Conservation (phyloP, 768 basidiomycete species). For the Boletellus emodensis region DNA sequence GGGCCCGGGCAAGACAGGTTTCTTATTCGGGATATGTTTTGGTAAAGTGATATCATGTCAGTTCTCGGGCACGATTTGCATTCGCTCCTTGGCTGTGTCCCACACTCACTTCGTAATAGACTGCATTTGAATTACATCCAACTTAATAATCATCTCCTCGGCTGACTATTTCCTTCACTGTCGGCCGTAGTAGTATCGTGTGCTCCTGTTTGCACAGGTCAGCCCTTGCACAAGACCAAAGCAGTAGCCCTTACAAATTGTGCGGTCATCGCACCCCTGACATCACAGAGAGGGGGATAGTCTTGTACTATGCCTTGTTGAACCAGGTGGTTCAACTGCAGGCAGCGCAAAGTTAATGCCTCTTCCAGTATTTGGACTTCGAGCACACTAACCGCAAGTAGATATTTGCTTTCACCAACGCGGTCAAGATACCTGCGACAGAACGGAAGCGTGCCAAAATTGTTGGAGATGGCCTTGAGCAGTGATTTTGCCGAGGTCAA, state of each 20-base stretch:
- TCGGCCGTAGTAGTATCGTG: slow-evolving; percentile 80
- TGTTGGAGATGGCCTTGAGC: slow-evolving; percentile 81
- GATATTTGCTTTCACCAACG: slow-evolving; percentile 86
- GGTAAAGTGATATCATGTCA: slow-evolving; percentile 5
- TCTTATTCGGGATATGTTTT: slow-evolving; percentile 23
- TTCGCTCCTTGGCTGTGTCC: background rate
- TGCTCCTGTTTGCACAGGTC: slow-evolving; percentile 55
- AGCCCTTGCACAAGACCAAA: slow-evolving; percentile 4
- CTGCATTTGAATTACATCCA: slow-evolving; percentile 9
- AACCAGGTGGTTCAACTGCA: slow-evolving; percentile 85
- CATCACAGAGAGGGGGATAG: slow-evolving; percentile 91
- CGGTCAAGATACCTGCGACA: slow-evolving; percentile 95
- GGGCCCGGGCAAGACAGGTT: slow-evolving; percentile 1
- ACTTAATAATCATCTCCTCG: slow-evolving; percentile 75
- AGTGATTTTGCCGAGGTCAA: slow-evolving; percentile 82
- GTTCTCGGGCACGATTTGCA: background rate
- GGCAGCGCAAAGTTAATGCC: background rate
- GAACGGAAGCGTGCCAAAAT: slow-evolving; percentile 94
- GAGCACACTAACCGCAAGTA: slow-evolving; percentile 65
- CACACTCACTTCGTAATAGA: slow-evolving; percentile 7
- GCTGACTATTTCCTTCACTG: slow-evolving; percentile 80
- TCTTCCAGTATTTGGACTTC: background rate
- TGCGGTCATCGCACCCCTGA: slow-evolving; percentile 85
- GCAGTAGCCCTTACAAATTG: slow-evolving; percentile 61
- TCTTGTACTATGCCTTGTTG: slow-evolving; percentile 83